Percentiles rank a stretch among this genome's conserved stretches.
Evolutionary conservation across 805 yeast species (phyloP).

Genomic region (Brettanomyces custersianus): DNA sequence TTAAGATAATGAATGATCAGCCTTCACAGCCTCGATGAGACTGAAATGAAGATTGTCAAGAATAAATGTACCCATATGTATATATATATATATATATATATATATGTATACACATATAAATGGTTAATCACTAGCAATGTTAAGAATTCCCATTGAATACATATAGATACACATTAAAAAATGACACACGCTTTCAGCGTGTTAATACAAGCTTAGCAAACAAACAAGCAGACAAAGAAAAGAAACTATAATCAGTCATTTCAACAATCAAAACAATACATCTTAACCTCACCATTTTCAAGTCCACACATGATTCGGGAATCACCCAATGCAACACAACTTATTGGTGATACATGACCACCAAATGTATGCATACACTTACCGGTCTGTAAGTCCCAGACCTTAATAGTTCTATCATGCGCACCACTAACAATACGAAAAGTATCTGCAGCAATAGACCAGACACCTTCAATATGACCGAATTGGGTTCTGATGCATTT

Average conservation of each 20-base stretch:
- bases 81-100: no score
- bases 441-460: constrained; percentile 95
- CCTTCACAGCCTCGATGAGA: no score
- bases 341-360: constrained; percentile 51
- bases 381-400: constrained; percentile 95
- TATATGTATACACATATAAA: no score
- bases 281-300: constrained; percentile 78
- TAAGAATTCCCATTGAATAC: no score
- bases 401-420: constrained; percentile 80
- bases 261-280: constrained; percentile 62
- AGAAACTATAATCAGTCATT: constrained; percentile 4
- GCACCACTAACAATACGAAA: constrained; percentile 93
- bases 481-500: constrained; percentile 88
- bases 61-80: no score
- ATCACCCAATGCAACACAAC: constrained; percentile 81
- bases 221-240: no score
- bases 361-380: constrained; percentile 89
- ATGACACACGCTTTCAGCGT: neutral
- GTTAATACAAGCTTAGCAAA: neutral
- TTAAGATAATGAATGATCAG: no score
- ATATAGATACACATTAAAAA: neutral
- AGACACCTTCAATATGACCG: constrained; percentile 97
- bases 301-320: constrained; percentile 85
- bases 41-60: no score
- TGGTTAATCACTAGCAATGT: no score